phyloP scores from a whole-genome alignment of 2,329 filamentous ascomycete genomes.

The Colletotrichum plurivorum region DNA sequence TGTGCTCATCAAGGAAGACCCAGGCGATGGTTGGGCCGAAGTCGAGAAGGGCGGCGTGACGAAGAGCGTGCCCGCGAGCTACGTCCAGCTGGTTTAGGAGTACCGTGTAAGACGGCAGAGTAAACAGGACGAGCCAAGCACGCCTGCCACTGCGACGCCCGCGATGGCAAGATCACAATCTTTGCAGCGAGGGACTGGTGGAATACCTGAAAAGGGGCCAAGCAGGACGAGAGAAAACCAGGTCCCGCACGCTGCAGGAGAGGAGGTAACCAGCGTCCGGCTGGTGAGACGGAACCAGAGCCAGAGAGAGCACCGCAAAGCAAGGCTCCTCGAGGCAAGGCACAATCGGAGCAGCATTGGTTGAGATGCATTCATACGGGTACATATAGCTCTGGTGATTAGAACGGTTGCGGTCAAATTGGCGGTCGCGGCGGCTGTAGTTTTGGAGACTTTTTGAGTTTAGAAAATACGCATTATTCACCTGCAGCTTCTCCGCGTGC shows the following conservation, averaged over 20 bases:
- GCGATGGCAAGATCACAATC: neutral
- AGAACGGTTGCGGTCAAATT: neutral
- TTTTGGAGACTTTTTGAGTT: constrained; percentile 12
- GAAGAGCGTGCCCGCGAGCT: constrained; percentile 94
- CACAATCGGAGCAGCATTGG: constrained; percentile 28
- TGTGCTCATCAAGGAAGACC: constrained; percentile 88
- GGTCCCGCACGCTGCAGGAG: neutral
- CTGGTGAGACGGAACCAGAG: constrained; percentile 38
- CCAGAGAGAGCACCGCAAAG: constrained; percentile 37
- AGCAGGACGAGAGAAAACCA: neutral
- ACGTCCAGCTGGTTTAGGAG: constrained; percentile 81
- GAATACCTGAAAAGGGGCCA: neutral
- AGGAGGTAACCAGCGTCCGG: constrained; percentile 38
- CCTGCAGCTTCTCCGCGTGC: neutral
- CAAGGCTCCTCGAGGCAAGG: constrained; percentile 23
- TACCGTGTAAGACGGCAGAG: constrained; percentile 20
- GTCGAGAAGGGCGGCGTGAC: constrained; percentile 91
- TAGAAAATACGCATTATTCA: neutral
- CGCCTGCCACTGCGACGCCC: neutral
- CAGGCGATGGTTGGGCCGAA: constrained; percentile 96
- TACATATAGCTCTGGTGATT: constrained; percentile 22
- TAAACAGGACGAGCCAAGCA: neutral
- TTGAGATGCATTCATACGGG: constrained; percentile 33
- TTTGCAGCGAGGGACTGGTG: constrained; percentile 5
- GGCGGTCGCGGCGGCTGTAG: neutral